These are phyloP conservation scores for Arctium minus DNA, from an alignment of 129 eudicot species.

Conservation along the genomic window DNA sequence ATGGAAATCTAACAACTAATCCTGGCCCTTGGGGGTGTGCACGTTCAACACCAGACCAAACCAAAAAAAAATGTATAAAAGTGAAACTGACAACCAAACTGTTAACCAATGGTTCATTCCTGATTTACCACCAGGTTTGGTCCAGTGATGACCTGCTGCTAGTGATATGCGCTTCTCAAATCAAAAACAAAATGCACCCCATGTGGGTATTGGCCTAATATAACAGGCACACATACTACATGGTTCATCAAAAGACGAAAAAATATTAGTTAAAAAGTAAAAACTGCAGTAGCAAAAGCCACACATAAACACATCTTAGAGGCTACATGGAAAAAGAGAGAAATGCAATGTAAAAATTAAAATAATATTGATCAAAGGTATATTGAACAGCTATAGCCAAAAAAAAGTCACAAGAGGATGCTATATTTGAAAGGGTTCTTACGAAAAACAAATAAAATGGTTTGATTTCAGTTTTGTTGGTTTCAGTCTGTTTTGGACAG, in stretches of 20 bases:
- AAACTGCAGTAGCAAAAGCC: background rate
- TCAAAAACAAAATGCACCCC: no score
- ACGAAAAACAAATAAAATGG: background rate
- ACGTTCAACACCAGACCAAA: no score
- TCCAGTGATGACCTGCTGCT: background rate
- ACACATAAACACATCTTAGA: background rate
- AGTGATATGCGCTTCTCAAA: background rate
- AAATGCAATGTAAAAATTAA: background rate
- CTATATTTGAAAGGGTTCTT: background rate
- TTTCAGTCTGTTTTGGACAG: background rate
- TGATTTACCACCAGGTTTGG: background rate
- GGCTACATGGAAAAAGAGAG: background rate
- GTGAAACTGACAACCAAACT: no score
- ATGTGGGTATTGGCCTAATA: no score
- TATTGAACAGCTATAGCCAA: background rate
- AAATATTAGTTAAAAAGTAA: no score
- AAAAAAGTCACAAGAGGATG: background rate
- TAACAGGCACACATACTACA: no score
- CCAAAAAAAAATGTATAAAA: no score
- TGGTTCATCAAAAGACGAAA: no score
- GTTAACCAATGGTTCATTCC: background rate
- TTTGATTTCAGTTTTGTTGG: background rate
- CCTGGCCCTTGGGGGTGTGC: no score
- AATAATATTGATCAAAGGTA: background rate
- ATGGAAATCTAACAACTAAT: no score